phyloP scores from a whole-genome alignment of 495 filamentous ascomycete genomes.

The Glutinoglossum americanum region DNA sequence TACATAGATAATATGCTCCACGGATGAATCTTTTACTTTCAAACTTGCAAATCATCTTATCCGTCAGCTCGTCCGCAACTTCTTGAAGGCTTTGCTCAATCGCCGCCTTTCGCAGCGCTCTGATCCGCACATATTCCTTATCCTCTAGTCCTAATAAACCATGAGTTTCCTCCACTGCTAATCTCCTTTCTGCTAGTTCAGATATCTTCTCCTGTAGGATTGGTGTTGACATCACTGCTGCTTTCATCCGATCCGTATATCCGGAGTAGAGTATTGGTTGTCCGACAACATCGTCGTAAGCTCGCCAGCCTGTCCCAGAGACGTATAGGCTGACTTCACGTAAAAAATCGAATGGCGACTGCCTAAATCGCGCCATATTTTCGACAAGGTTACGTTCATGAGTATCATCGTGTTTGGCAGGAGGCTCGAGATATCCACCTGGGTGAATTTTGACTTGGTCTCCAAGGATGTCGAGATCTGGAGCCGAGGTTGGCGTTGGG shows the following conservation, averaged over 20 bases:
- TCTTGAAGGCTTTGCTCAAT: conserved; percentile 44
- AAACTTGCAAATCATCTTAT: conserved; percentile 97
- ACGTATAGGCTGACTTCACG: conserved; percentile 82
- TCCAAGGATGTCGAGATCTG: conserved; percentile 66
- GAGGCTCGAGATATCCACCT: conserved; percentile 42
- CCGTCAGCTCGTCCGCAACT: conserved; percentile 64
- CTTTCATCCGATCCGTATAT: conserved; percentile 78
- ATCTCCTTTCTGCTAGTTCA: conserved; percentile 51
- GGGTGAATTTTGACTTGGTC: conserved; percentile 62
- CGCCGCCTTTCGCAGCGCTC: conserved; percentile 32
- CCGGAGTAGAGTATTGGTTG: conserved; percentile 86
- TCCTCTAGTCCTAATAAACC: conserved; percentile 36
- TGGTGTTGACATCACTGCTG: conserved; percentile 45
- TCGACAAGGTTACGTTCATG: conserved; percentile 56
- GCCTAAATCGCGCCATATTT: conserved; percentile 62
- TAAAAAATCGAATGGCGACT: conserved; percentile 56
- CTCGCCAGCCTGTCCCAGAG: conserved; percentile 78
- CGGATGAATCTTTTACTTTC: conserved; percentile 87
- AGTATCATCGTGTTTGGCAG: conserved; percentile 18
- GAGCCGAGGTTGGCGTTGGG: conserved; percentile 28
- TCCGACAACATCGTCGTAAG: conserved; percentile 75
- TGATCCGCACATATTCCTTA: conserved; percentile 25
- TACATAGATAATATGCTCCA: conserved; percentile 70
- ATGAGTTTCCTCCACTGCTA: conserved; percentile 53
- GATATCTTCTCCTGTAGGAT: conserved; percentile 52